Evolutionary conservation across 306 rosid genomes (phyloP).

Genomic region (Cucurbita maxima): DNA sequence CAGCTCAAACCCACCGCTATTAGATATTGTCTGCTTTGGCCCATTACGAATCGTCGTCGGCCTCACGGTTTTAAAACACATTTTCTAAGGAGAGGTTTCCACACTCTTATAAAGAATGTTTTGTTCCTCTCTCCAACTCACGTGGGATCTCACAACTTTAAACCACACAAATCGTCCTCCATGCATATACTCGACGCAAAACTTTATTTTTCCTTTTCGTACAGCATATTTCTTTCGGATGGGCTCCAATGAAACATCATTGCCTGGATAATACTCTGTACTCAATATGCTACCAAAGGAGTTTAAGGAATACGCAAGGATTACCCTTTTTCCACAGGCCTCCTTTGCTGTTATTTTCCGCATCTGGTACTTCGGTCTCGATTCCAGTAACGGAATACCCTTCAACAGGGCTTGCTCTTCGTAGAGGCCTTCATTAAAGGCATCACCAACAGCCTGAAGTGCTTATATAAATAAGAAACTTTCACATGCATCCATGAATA

Average conservation of each 20-base stretch:
- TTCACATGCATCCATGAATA: constrained; percentile 3
- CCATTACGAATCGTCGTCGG: too few relatives aligned
- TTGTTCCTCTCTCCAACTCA: too few relatives aligned
- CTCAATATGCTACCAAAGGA: background rate
- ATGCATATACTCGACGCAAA: background rate
- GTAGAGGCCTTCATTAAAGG: constrained; percentile 65
- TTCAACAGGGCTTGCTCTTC: constrained; percentile 78
- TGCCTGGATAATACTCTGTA: background rate
- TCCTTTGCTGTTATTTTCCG: constrained; percentile 85
- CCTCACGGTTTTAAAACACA: too few relatives aligned
- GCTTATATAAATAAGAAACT: constrained; percentile 6
- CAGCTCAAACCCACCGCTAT: too few relatives aligned
- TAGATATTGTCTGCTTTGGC: too few relatives aligned
- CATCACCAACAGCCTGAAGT: constrained; percentile 77
- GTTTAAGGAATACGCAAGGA: background rate
- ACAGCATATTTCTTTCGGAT: background rate
- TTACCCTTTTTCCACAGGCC: constrained; percentile 82
- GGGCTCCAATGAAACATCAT: background rate
- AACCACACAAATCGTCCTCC: background rate
- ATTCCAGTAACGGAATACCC: constrained; percentile 84
- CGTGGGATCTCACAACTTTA: background rate
- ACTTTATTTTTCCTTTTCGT: background rate
- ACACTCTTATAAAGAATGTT: too few relatives aligned
- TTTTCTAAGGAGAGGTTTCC: too few relatives aligned
- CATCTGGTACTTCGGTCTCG: constrained; percentile 92